These are phyloP conservation scores for Hymenoscyphus repandus DNA, from an alignment of 2,329 filamentous ascomycete species.

Conservation along the genomic window DNA sequence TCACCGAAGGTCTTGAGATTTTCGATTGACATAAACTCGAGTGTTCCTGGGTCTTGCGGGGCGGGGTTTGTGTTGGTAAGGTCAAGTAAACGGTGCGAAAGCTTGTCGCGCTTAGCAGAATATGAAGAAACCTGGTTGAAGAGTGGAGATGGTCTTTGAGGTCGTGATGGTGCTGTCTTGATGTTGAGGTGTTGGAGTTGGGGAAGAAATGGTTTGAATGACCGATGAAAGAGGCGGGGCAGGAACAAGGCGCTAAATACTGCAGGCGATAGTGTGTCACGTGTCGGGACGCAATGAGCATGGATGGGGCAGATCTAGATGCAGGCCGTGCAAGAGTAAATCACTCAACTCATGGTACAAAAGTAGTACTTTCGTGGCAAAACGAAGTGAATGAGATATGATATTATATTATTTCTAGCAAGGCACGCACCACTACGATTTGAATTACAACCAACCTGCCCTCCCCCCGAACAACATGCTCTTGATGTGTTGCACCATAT, in stretches of 20 bases:
- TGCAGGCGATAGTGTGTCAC: neutral
- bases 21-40: constrained; percentile 98
- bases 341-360: neutral
- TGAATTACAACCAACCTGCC: no score
- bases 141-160: constrained; percentile 15
- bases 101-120: constrained; percentile 19
- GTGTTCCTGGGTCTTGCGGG: constrained; percentile 50
- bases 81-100: constrained; percentile 16
- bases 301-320: neutral
- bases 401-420: no score
- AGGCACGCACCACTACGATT: no score
- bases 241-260: constrained; percentile 1
- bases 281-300: neutral
- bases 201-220: neutral
- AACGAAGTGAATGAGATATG: neutral
- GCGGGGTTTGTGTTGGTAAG: constrained; percentile 19
- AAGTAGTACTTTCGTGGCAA: no score
- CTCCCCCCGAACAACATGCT: no score
- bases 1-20: constrained; percentile 94
- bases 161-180: neutral
- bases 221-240: neutral
- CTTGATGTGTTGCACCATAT: no score
- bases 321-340: neutral
- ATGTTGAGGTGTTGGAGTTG: constrained; percentile 5
- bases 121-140: constrained; percentile 4